A percentile compares a stretch with the other conserved stretches of the same genome.
Conservation (phyloP, 2,329 filamentous ascomycete genomes). For the Colletotrichum tofieldiae region DNA sequence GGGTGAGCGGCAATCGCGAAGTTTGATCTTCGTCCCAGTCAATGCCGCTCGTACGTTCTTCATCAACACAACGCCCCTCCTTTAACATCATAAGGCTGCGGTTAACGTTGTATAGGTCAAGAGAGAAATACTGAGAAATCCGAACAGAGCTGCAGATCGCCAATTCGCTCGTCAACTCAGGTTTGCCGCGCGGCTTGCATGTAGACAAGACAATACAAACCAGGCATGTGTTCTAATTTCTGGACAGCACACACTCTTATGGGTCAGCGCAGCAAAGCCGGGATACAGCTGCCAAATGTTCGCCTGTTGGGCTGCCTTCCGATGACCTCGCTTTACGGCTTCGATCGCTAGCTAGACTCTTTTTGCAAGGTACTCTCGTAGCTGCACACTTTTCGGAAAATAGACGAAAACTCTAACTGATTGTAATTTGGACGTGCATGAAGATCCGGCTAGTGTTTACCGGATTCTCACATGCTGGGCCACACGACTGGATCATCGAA, state of each 20-base stretch:
- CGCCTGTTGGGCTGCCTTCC: neutral
- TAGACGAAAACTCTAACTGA: neutral
- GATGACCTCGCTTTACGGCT: neutral
- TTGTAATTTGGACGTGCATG: neutral
- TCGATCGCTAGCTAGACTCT: neutral
- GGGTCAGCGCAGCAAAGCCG: neutral
- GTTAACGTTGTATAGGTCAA: neutral
- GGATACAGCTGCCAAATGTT: neutral
- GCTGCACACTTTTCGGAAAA: neutral
- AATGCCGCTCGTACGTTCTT: constrained; percentile 27
- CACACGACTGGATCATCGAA: neutral
- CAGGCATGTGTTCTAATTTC: neutral
- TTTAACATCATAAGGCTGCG: neutral
- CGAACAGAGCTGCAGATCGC: neutral
- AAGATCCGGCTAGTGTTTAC: constrained; percentile 29
- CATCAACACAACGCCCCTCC: neutral
- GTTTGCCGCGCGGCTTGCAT: neutral
- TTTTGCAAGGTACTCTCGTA: neutral
- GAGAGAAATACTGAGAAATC: neutral
- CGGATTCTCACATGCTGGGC: constrained; percentile 1
- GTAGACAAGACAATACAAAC: neutral
- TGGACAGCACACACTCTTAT: neutral
- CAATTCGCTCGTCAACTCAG: no score
- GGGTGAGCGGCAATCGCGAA: neutral
- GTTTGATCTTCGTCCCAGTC: constrained; percentile 17